A percentile compares a stretch with the other conserved stretches of the same genome.
phyloP scores from a whole-genome alignment of 345 rosid genomes.

The Brassica juncea region DNA sequence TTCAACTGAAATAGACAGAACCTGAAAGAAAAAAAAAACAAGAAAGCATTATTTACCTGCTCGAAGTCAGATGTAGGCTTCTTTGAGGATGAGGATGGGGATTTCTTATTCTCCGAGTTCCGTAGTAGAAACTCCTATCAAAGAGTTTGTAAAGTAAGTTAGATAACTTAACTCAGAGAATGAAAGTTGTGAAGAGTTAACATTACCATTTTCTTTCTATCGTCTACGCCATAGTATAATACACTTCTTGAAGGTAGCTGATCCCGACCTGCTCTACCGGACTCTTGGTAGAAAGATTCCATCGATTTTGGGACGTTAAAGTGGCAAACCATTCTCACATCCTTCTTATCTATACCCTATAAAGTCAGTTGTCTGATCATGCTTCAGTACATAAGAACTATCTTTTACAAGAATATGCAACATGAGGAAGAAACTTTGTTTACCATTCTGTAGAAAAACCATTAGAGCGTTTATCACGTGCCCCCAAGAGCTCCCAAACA shows the following conservation, averaged over 20 bases:
- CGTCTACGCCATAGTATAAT: conserved; percentile 91
- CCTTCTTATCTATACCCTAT: conserved; percentile 94
- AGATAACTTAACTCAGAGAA: conserved; percentile 12
- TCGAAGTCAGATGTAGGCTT: conserved; percentile 68
- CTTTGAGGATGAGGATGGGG: conserved; percentile 56
- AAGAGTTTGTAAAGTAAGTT: conserved; percentile 26
- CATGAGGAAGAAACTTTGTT: conserved; percentile 16
- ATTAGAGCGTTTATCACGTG: conserved; percentile 44
- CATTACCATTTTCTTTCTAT: conserved; percentile 79
- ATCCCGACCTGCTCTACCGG: conserved; percentile 99
- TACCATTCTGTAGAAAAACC: conserved; percentile 84
- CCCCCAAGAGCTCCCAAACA: conserved; percentile 61
- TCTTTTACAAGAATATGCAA: not conserved
- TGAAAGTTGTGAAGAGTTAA: conserved; percentile 20
- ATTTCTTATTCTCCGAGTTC: conserved; percentile 62
- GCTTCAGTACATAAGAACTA: not conserved
- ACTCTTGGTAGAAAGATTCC: conserved; percentile 99
- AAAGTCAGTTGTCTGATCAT: conserved; percentile 34
- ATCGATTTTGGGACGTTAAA: conserved; percentile 91
- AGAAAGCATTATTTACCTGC: conserved; percentile 50
- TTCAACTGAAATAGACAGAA: conserved; percentile 11
- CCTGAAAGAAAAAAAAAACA: conserved; percentile 4
- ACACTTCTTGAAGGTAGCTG: conserved; percentile 80
- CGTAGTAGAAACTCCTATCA: conserved; percentile 81
- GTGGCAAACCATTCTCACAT: conserved; percentile 93